A percentile compares a stretch with the other conserved stretches of the same genome.
These are phyloP conservation scores for Platismatia glauca DNA, from an alignment of 495 filamentous ascomycete genomes.

Conservation along the genomic window DNA sequence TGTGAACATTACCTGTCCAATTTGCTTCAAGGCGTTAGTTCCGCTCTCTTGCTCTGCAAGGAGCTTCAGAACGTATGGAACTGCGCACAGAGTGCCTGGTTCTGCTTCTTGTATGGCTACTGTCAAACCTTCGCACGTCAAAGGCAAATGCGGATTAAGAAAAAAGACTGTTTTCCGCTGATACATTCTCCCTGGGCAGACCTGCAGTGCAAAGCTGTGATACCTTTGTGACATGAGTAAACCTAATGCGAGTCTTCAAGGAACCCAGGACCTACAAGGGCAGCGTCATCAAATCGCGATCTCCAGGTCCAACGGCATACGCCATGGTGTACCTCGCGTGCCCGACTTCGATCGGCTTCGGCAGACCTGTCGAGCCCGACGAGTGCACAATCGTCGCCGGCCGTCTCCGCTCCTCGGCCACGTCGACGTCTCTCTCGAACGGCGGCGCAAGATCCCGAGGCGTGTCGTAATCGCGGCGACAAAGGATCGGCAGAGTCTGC, in stretches of 20 bases:
- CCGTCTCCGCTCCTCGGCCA: constrained; percentile 29
- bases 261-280: constrained; percentile 49
- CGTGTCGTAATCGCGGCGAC: too few relatives aligned
- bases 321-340: constrained; percentile 35
- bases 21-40: constrained; percentile 35
- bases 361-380: constrained; percentile 48
- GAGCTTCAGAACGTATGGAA: constrained; percentile 49
- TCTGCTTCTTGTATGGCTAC: constrained; percentile 37
- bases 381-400: constrained; percentile 46
- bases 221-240: background rate
- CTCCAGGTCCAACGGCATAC: constrained; percentile 27
- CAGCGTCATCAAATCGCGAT: constrained; percentile 46
- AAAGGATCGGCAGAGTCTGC: too few relatives aligned
- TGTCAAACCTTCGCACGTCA: constrained; percentile 40
- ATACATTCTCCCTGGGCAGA: constrained; percentile 29
- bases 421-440: constrained; percentile 30
- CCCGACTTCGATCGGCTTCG: constrained; percentile 37
- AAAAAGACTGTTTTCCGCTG: constrained; percentile 40
- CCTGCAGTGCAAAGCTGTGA: background rate
- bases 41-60: constrained; percentile 41
- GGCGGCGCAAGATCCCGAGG: background rate
- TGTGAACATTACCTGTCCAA: constrained; percentile 41
- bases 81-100: constrained; percentile 43
- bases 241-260: constrained; percentile 40
- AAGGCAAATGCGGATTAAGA: constrained; percentile 43